Base-by-base conservation (phyloP, 768 basidiomycete genomes). In the Lactarius indigo region DNA sequence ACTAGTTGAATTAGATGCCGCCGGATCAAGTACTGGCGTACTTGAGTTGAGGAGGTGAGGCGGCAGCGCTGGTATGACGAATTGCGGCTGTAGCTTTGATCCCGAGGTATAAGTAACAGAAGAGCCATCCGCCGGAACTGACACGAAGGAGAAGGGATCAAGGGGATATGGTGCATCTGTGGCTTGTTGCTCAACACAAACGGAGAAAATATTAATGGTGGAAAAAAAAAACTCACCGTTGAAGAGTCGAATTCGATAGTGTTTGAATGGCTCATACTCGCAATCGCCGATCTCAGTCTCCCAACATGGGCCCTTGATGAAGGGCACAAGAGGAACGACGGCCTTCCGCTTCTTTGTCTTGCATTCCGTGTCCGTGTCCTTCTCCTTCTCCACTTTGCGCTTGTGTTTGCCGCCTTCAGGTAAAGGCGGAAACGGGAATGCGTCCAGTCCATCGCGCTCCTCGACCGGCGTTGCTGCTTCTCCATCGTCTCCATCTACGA, bases 291-390 rank as follows among this genome's bases (percentile, higher is more conserved):
- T 79, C 13, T 74, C 75, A 1, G 80, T 75, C 75, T 96, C 94
- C 87, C 89, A 95, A 65, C 83, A 83, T 33, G 95, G 94, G 3
- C 95, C 95, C 75, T 88, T 93, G 23, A 82, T 80, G 70, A 89
- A 92, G 18, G 94, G 89, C 5, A 93, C 84, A 17, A 98, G 82
- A 2, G 89, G 91, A 5, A 89, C 80, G 31, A 94, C 87, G 18
- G 88, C 84, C 69, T 89, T 90, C 71, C 91, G 82, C 74, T 88
- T 92, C 80, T 92, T 92, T 26, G 70, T 83, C 70, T 89, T 90
- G 69, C 87, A 81, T 74, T 87, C 91, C 12, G 79, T 90, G 89
- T 42, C 79, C 80, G 10, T 78, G 71, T 64, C 82, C 83, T 57
- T 83, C 44, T 47, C 84, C 8, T 72, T 73, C 37, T 80, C 81